A percentile compares a stretch with the other conserved stretches of the same genome.
Conservation (phyloP, 441 rosid species). For the Erysimum pusillum region DNA sequence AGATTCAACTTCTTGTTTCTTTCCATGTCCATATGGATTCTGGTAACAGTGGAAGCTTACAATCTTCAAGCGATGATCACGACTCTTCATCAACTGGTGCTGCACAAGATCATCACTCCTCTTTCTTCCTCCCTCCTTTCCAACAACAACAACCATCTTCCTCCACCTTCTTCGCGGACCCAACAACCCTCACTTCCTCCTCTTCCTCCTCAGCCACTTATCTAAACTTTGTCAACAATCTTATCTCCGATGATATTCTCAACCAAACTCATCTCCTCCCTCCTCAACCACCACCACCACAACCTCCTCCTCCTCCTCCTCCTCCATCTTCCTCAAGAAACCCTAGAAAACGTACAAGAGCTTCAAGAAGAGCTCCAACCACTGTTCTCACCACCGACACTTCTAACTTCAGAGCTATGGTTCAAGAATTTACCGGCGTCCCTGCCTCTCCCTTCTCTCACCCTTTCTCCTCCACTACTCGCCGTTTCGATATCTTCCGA, state of each 20-base stretch:
- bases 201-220: conserved; percentile 43
- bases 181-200: conserved; percentile 52
- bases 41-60: conserved; percentile 75
- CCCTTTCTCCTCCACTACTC: conserved; percentile 64
- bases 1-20: conserved; percentile 21
- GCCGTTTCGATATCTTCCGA: conserved; percentile 77
- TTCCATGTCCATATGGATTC: conserved; percentile 67
- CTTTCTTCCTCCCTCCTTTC: conserved; percentile 53
- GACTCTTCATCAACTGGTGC: conserved; percentile 62
- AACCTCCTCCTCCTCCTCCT: conserved; percentile 31
- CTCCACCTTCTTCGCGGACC: conserved; percentile 40
- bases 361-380: conserved; percentile 89
- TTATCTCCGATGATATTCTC: conserved; percentile 43
- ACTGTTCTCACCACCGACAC: conserved; percentile 91
- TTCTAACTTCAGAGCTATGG: conserved; percentile 91
- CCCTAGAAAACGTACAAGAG: conserved; percentile 87
- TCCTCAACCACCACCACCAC: conserved; percentile 35
- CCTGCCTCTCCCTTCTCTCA: conserved; percentile 82
- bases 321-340: conserved; percentile 50
- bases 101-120: conserved; percentile 55
- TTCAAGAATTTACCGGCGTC: conserved; percentile 93
- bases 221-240: conserved; percentile 46
- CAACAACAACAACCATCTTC: conserved; percentile 46
- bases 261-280: conserved; percentile 40
- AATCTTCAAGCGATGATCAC: conserved; percentile 69